Evolutionary conservation across 2,329 filamentous ascomycete genomes (phyloP).

Genomic region (Grosmannia huntii): DNA sequence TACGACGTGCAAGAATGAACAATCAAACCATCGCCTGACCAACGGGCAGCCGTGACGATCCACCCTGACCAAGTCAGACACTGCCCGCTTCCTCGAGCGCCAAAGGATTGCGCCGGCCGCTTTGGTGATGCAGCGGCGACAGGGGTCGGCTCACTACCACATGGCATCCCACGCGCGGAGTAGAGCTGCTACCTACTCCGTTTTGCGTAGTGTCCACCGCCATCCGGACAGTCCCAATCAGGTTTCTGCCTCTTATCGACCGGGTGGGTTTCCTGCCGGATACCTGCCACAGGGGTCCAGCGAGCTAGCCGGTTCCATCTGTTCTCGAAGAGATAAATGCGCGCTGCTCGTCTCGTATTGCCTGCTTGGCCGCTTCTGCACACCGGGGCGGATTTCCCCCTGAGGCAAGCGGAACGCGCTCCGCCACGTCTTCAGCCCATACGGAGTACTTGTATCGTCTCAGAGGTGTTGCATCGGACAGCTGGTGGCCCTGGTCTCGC

Average conservation of each 20-base stretch:
- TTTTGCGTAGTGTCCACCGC: neutral
- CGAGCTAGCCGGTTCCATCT: neutral
- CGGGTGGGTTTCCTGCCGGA: neutral
- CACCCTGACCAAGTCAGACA: neutral
- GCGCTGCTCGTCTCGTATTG: neutral
- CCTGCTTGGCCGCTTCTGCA: neutral
- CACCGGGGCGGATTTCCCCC: neutral
- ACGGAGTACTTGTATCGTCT: neutral
- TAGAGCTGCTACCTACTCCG: neutral
- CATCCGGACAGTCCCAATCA: neutral
- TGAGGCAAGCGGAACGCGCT: neutral
- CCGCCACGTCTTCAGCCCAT: neutral
- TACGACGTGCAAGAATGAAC: neutral
- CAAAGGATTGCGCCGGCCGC: neutral
- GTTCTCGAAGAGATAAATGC: neutral
- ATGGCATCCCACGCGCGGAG: neutral
- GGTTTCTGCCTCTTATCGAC: neutral
- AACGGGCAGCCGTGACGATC: neutral
- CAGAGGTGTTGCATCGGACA: neutral
- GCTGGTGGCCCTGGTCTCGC: neutral
- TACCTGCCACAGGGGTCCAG: neutral
- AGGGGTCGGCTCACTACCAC: neutral
- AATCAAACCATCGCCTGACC: neutral
- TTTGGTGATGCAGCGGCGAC: neutral
- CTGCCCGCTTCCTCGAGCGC: neutral